Evolutionary conservation across 1,139 yeast species (phyloP), one percentile per base, ranked within the genome.

Genomic region (Insectozyma bohioensis): DNA sequence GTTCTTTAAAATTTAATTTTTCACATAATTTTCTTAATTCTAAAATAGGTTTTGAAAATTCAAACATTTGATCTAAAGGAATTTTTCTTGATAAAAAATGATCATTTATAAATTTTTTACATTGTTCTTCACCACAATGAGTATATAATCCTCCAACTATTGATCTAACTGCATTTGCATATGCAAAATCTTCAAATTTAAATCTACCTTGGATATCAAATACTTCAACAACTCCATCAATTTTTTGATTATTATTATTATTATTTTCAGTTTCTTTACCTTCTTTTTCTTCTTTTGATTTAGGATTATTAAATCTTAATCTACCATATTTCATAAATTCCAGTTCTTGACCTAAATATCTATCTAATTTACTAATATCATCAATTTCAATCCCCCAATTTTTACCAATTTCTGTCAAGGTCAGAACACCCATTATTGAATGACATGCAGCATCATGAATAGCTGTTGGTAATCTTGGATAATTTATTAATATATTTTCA

Each of bases 361-460:
- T 75, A 36, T 83, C 81, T 45, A 87, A 63, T 29, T 81, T 72
- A 16, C 85, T 64, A 9, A 79, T 62, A 14, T 66, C 61, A 54
- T 88, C 97, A 20, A 72, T 69, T 58, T 86, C 92, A 34, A 92
- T 80, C 59, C 98, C 98, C 97, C 97, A 92, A 20, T 64, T 52
- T 49, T 67, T 71, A 19, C 90, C 96, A 24, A 88, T 63, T 30
- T 72, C 73, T 26, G 75, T 64, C 41, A 92, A 66, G 0, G 88
- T 71, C 12, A 68, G 71, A 25, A 76, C 73, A 2, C 92, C 85
- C 58, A 82, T 71, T 52, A 78, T 84, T 5, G 94, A 71, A 46
- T 83, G 80, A 5, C 85, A 78, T 1, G 94, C 88, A 18, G 79
- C 75, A 47, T 80, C 78, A 42, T 87, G 75, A 17, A 90, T 81